These are phyloP conservation scores for Berberis thunbergii DNA, from an alignment of 164 flowering plant genomes.

Conservation along the genomic window DNA sequence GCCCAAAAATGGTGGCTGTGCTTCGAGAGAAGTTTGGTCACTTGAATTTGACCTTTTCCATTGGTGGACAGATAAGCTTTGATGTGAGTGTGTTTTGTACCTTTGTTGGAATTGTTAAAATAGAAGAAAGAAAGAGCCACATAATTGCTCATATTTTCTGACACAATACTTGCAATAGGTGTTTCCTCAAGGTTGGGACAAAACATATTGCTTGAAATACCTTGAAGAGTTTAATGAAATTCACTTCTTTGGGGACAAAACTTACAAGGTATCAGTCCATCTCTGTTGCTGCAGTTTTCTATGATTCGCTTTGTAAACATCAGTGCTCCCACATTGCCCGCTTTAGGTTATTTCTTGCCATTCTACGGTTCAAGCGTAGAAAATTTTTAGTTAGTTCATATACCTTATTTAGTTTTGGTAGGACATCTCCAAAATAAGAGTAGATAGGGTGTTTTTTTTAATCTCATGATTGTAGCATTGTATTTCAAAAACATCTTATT, in stretches of 20 bases:
- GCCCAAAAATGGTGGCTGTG: constrained; percentile 75
- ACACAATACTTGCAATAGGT: constrained; percentile 39
- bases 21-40: constrained; percentile 88
- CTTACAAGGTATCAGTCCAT: constrained; percentile 61
- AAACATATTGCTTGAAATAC: constrained; percentile 86
- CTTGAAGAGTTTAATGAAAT: constrained; percentile 78
- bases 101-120: background rate
- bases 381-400: too few relatives aligned
- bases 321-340: too few relatives aligned
- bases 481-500: too few relatives aligned
- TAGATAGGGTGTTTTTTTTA: too few relatives aligned
- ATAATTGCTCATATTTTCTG: background rate
- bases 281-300: too few relatives aligned
- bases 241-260: constrained; percentile 98
- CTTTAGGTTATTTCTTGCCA: too few relatives aligned
- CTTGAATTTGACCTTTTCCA: constrained; percentile 85
- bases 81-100: constrained; percentile 51
- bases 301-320: too few relatives aligned
- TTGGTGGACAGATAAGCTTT: constrained; percentile 98
- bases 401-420: too few relatives aligned
- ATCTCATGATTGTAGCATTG: too few relatives aligned
- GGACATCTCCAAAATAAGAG: too few relatives aligned
- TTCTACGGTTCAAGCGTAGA: too few relatives aligned
- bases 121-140: too few relatives aligned
- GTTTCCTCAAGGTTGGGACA: constrained; percentile 97